Percentiles rank a stretch among this genome's conserved stretches.
These are phyloP conservation scores for Stagonosporopsis cucurbitacearum DNA, from an alignment of 2,329 filamentous ascomycete species.

Conservation along the genomic window DNA sequence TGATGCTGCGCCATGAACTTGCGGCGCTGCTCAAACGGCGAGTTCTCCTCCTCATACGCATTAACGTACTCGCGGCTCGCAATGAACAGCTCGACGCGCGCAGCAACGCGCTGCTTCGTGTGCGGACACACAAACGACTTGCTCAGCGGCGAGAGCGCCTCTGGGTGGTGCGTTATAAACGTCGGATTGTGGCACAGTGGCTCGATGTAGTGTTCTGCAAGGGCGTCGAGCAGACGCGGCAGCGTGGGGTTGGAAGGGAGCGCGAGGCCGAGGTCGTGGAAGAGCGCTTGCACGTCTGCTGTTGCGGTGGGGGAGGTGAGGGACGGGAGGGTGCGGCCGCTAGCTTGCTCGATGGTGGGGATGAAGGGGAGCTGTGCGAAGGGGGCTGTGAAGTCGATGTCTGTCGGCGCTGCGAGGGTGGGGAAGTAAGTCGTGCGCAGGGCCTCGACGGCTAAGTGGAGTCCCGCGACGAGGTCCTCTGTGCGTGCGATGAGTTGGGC, in stretches of 20 bases:
- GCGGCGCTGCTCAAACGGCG: conserved; percentile 80
- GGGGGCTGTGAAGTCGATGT: conserved; percentile 63
- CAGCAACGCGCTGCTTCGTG: conserved; percentile 74
- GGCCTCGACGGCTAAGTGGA: conserved; percentile 48
- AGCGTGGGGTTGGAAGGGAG: conserved; percentile 63
- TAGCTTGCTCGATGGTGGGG: conserved; percentile 72
- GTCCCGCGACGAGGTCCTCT: conserved; percentile 67
- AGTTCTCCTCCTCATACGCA: conserved; percentile 98
- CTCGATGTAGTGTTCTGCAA: conserved; percentile 80
- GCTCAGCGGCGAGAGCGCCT: conserved; percentile 86
- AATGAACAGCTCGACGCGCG: conserved; percentile 85
- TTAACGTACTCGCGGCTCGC: conserved; percentile 84
- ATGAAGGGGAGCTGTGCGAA: conserved; percentile 81
- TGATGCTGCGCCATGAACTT: conserved; percentile 74
- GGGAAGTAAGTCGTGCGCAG: conserved; percentile 52
- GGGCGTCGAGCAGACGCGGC: conserved; percentile 78
- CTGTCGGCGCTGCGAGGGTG: conserved; percentile 50
- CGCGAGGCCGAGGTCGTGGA: conserved; percentile 57
- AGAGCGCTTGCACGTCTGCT: conserved; percentile 63
- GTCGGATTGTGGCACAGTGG: conserved; percentile 74
- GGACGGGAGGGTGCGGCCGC: conserved; percentile 69
- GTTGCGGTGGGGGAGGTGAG: conserved; percentile 60
- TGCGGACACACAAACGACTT: conserved; percentile 79
- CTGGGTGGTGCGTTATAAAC: conserved; percentile 89
- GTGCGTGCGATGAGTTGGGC: conserved; percentile 77